Evolutionary conservation across 176 grass and related monocot genomes (phyloP).

Genomic region (Oryza rufipogon): DNA sequence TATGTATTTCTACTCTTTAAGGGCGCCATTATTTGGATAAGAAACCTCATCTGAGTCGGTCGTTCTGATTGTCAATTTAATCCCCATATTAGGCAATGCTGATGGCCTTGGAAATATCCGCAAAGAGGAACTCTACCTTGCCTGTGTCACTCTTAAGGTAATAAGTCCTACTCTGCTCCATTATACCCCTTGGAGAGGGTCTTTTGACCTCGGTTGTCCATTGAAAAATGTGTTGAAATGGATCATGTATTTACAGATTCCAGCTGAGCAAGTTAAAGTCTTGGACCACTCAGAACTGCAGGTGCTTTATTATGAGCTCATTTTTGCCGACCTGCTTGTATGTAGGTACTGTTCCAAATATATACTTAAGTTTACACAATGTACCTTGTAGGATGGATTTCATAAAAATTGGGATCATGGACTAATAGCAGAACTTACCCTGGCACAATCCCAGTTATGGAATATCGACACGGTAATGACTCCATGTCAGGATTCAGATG

Average conservation of each 20-base stretch:
- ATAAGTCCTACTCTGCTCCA: neutral
- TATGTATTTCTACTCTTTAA: neutral
- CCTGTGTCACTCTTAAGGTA: conserved; percentile 69
- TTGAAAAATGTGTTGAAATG: neutral
- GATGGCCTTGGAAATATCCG: conserved; percentile 83
- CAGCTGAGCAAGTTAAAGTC: conserved; percentile 64
- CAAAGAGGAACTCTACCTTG: conserved; percentile 70
- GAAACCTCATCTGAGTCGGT: neutral
- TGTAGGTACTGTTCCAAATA: conserved; percentile 3
- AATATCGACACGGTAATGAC: conserved; percentile 71
- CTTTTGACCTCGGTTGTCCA: neutral
- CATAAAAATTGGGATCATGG: conserved; percentile 74
- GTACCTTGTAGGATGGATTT: conserved; percentile 77
- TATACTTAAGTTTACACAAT: neutral
- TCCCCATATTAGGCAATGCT: conserved; percentile 62
- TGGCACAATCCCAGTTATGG: conserved; percentile 57
- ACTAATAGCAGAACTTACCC: conserved; percentile 60
- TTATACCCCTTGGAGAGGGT: neutral
- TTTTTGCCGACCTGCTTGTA: neutral
- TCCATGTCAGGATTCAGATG: conserved; percentile 19
- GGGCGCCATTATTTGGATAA: neutral
- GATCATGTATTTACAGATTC: conserved; percentile 53
- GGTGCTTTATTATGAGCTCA: conserved; percentile 45
- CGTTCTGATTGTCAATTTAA: neutral
- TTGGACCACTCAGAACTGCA: conserved; percentile 75